A percentile compares a stretch with the other conserved stretches of the same genome.
Conservation (phyloP, 192 early-diverging fungal species). For the Coemansia nantahalensis region DNA sequence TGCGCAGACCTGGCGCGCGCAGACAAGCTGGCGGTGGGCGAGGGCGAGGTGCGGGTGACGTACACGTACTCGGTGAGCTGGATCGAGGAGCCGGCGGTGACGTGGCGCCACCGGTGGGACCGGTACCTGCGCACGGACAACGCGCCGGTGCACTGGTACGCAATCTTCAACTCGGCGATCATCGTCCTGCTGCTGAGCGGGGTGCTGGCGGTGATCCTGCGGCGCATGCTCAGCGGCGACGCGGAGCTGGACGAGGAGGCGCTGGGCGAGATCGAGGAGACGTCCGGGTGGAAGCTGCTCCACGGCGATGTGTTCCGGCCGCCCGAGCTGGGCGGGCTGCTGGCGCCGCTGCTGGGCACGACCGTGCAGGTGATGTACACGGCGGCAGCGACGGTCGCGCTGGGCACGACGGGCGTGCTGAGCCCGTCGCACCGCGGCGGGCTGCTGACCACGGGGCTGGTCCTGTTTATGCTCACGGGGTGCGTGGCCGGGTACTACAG, state of each 20-base stretch:
- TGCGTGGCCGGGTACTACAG: slow-evolving; percentile 65
- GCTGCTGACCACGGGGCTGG: slow-evolving; percentile 55
- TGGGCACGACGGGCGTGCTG: slow-evolving; percentile 59
- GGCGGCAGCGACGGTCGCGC: slow-evolving; percentile 50
- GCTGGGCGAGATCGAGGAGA: slow-evolving; percentile 67
- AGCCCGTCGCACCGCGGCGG: slow-evolving; percentile 68
- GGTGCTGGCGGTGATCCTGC: slow-evolving; percentile 64
- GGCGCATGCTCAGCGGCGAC: slow-evolving; percentile 67
- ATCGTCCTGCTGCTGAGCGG: slow-evolving; percentile 65
- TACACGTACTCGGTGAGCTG: slow-evolving; percentile 74
- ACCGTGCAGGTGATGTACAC: slow-evolving; percentile 69
- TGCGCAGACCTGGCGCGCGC: slow-evolving; percentile 27
- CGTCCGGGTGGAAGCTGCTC: slow-evolving; percentile 72
- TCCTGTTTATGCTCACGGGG: slow-evolving; percentile 57
- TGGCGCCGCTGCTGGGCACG: slow-evolving; percentile 71
- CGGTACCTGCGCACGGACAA: slow-evolving; percentile 56
- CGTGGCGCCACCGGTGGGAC: slow-evolving; percentile 65
- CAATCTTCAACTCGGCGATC: slow-evolving; percentile 67
- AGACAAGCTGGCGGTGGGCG: slow-evolving; percentile 21
- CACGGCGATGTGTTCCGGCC: slow-evolving; percentile 77
- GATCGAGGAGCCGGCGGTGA: slow-evolving; percentile 55
- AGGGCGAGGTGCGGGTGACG: slow-evolving; percentile 40
- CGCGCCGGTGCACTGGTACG: slow-evolving; percentile 62
- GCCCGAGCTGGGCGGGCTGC: slow-evolving; percentile 59
- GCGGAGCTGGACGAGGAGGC: slow-evolving; percentile 45